phyloP scores from a whole-genome alignment of 148 eudicot genomes.

The Rheum nobile region DNA sequence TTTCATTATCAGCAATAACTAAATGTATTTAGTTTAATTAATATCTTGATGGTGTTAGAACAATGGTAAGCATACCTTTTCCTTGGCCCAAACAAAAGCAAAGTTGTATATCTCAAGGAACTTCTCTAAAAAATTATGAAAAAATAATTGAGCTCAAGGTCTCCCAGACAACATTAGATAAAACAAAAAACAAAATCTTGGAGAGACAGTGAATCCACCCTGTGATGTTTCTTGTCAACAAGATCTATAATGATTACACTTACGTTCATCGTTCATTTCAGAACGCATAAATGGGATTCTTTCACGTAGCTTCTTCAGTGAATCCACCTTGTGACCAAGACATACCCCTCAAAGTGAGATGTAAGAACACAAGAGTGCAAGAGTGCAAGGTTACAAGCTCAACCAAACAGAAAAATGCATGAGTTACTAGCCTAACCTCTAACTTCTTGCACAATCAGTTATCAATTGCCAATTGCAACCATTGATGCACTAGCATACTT shows the following conservation, averaged over 20 bases:
- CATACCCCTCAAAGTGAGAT: slow-evolving; percentile 5
- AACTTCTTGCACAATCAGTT: no score
- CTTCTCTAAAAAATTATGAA: slow-evolving; percentile 42
- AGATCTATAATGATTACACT: slow-evolving; percentile 6
- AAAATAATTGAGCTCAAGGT: slow-evolving; percentile 10
- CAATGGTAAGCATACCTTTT: slow-evolving; percentile 45
- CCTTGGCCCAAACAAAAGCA: slow-evolving; percentile 97
- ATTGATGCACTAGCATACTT: no score
- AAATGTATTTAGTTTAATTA: neutral
- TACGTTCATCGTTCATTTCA: slow-evolving; percentile 93
- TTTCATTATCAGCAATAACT: neutral
- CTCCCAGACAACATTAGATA: neutral
- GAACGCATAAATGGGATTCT: slow-evolving; percentile 70
- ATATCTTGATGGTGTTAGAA: neutral
- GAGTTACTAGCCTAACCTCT: no score
- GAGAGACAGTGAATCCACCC: neutral
- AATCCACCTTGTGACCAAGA: slow-evolving; percentile 59
- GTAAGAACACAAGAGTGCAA: neutral
- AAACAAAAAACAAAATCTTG: neutral
- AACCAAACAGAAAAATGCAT: neutral
- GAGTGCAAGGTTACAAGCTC: neutral
- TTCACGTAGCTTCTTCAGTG: slow-evolving; percentile 76
- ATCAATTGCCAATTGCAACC: no score
- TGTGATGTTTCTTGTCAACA: neutral
- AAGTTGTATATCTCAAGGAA: slow-evolving; percentile 84